Conservation (phyloP, 805 yeast species). For the Middelhovenomyces tepae region DNA sequence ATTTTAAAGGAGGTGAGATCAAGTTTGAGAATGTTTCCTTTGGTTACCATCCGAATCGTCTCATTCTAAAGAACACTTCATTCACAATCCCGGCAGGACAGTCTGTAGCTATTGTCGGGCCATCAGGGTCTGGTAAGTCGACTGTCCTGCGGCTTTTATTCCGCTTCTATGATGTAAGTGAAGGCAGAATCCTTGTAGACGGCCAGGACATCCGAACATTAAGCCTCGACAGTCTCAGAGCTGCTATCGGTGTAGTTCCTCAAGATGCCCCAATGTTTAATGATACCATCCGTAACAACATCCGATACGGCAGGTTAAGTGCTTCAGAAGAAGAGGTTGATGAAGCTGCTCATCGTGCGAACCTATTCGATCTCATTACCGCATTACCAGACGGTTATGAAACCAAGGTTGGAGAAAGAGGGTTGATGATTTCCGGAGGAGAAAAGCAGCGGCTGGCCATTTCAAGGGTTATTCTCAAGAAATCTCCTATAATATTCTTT, state of each 20-base stretch:
- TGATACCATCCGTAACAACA: conserved; percentile 79
- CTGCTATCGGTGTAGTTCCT: conserved; percentile 83
- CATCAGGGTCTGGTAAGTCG: conserved; percentile 93
- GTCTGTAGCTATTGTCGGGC: conserved; percentile 92
- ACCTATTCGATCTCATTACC: conserved; percentile 49
- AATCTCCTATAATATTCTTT: conserved; percentile 83
- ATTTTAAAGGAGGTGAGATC: conserved; percentile 65
- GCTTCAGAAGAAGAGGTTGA: conserved; percentile 68
- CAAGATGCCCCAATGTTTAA: conserved; percentile 96
- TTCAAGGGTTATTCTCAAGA: conserved; percentile 78
- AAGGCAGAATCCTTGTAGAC: conserved; percentile 74
- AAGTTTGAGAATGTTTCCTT: conserved; percentile 84
- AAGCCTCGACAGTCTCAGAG: conserved; percentile 65
- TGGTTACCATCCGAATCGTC: conserved; percentile 84
- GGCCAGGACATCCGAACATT: conserved; percentile 79
- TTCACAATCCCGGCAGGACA: conserved; percentile 86
- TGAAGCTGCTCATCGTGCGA: conserved; percentile 58
- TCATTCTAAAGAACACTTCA: conserved; percentile 69
- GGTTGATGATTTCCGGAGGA: conserved; percentile 99
- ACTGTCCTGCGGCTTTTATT: conserved; percentile 77
- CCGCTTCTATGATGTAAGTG: conserved; percentile 76
- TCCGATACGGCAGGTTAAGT: conserved; percentile 70
- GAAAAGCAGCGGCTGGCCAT: conserved; percentile 94
- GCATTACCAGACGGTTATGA: conserved; percentile 77
- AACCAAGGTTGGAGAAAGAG: conserved; percentile 89